Percentiles rank a stretch among this genome's conserved stretches.
Conservation (phyloP, 306 rosid genomes). For the Cucurbita moschata region DNA sequence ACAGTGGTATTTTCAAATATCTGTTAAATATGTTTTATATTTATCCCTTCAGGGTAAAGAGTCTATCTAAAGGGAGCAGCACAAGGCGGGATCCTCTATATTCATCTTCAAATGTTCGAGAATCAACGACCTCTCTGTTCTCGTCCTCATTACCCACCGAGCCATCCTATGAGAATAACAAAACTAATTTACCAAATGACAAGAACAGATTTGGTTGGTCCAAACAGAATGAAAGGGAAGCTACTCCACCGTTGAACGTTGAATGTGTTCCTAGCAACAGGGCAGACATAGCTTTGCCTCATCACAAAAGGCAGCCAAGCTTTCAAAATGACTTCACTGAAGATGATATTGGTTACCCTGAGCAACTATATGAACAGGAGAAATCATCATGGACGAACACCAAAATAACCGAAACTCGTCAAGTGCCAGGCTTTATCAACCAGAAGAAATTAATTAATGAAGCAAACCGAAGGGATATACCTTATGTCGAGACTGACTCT, state of each 20-base stretch:
- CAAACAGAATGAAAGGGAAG: slow-evolving; percentile 52
- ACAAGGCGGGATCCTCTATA: slow-evolving; percentile 61
- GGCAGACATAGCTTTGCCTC: slow-evolving; percentile 33
- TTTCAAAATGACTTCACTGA: slow-evolving; percentile 32
- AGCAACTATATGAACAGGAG: slow-evolving; percentile 32
- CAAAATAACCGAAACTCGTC: slow-evolving; percentile 30
- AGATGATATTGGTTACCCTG: slow-evolving; percentile 32
- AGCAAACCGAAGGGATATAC: slow-evolving; percentile 15
- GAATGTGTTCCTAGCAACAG: slow-evolving; percentile 54
- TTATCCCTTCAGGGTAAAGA: slow-evolving; percentile 55
- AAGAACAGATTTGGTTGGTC: slow-evolving; percentile 64
- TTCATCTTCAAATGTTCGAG: slow-evolving; percentile 55
- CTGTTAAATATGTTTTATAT: neutral
- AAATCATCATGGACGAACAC: slow-evolving; percentile 23
- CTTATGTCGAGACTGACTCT: slow-evolving; percentile 21
- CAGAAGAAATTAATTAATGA: slow-evolving; percentile 23
- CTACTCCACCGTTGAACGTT: slow-evolving; percentile 35
- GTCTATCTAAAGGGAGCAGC: slow-evolving; percentile 78
- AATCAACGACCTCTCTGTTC: slow-evolving; percentile 56
- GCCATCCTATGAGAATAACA: slow-evolving; percentile 53
- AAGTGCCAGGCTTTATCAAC: slow-evolving; percentile 21
- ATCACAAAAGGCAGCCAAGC: slow-evolving; percentile 33
- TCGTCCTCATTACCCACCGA: slow-evolving; percentile 40
- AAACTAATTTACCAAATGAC: slow-evolving; percentile 28
- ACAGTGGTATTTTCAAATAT: neutral